These are phyloP conservation scores for Chlorella variabilis DNA, from an alignment of 163 green algal genomes.

Conservation along the genomic window DNA sequence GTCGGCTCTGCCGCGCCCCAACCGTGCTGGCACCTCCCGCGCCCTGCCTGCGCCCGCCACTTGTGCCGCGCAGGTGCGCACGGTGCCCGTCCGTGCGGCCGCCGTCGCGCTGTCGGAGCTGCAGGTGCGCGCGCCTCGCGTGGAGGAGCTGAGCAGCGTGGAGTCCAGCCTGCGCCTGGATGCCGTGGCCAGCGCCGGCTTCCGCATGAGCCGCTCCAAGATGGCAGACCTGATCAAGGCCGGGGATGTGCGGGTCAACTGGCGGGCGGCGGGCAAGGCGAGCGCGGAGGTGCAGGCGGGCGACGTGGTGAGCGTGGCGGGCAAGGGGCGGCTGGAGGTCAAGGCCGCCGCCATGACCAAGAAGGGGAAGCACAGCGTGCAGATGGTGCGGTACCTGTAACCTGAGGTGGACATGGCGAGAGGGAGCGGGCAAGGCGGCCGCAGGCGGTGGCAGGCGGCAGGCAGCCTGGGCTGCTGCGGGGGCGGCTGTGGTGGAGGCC, in stretches of 20 bases:
- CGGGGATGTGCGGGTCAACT: slow-evolving; percentile 78
- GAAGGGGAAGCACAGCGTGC: slow-evolving; percentile 76
- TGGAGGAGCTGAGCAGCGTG: slow-evolving; percentile 69
- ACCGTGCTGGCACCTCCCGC: too few relatives aligned
- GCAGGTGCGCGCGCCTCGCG: slow-evolving; percentile 52
- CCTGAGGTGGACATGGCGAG: too few relatives aligned
- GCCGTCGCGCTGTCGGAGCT: slow-evolving; percentile 36
- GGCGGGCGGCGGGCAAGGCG: slow-evolving; percentile 68
- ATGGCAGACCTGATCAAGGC: slow-evolving; percentile 76
- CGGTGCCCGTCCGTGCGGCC: slow-evolving; percentile 36
- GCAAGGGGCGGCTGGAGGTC: slow-evolving; percentile 87
- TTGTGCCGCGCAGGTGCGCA: slow-evolving; percentile 51
- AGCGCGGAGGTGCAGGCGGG: slow-evolving; percentile 68
- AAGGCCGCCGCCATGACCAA: slow-evolving; percentile 63
- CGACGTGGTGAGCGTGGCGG: slow-evolving; percentile 78
- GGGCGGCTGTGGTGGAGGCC: too few relatives aligned
- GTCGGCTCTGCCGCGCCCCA: too few relatives aligned
- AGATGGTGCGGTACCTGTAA: slow-evolving; percentile 74
- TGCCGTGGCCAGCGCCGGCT: slow-evolving; percentile 83
- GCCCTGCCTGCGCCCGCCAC: too few relatives aligned
- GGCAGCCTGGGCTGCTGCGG: too few relatives aligned
- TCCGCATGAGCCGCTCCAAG: slow-evolving; percentile 82
- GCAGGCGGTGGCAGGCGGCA: too few relatives aligned
- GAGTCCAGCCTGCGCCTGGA: slow-evolving; percentile 89
- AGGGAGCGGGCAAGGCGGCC: too few relatives aligned